phyloP scores from a whole-genome alignment of 495 filamentous ascomycete genomes.

The Sphaerosporella brunnea region DNA sequence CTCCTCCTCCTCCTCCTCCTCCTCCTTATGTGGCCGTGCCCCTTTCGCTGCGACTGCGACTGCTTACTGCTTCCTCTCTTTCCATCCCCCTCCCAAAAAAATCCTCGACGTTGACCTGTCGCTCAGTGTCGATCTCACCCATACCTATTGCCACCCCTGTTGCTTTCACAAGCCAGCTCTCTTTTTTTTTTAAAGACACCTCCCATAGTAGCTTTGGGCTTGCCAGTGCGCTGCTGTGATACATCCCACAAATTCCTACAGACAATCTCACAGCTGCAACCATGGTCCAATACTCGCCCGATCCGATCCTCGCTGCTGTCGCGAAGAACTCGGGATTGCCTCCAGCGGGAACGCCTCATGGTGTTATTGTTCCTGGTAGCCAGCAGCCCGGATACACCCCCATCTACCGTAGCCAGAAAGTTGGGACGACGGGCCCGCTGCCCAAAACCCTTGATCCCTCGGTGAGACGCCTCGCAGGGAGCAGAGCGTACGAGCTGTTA shows the following conservation, averaged over 20 bases:
- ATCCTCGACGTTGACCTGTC: neutral
- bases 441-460: slow-evolving; percentile 57
- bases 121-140: neutral
- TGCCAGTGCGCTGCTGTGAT: too few species aligned
- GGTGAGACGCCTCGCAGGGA: slow-evolving; percentile 28
- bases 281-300: neutral
- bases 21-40: too few species aligned
- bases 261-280: neutral
- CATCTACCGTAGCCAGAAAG: slow-evolving; percentile 71
- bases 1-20: neutral
- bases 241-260: too few species aligned
- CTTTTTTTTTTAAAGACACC: neutral
- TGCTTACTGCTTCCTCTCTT: too few species aligned
- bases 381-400: slow-evolving; percentile 52
- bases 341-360: slow-evolving; percentile 20
- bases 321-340: slow-evolving; percentile 13
- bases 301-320: slow-evolving; percentile 21
- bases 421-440: slow-evolving; percentile 51
- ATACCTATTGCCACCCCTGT: neutral
- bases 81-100: neutral
- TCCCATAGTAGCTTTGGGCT: neutral
- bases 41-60: too few species aligned
- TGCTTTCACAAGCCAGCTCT: neutral
- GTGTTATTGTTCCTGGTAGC: slow-evolving; percentile 52
- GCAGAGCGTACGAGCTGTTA: neutral